Conservation (phyloP, 441 rosid species). For the Geranium incanum region DNA sequence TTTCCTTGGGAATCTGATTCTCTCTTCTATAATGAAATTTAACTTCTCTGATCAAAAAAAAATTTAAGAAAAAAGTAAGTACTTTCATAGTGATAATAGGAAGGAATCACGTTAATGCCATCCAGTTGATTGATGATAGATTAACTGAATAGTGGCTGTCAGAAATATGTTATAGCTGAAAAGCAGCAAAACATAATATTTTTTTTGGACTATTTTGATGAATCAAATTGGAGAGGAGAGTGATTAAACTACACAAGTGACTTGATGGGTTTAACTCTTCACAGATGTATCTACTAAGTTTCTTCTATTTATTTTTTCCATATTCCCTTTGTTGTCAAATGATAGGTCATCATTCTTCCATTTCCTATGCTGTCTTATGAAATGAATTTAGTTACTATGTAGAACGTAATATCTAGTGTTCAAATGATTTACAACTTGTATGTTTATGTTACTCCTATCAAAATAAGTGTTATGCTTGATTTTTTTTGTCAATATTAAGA, state of each 20-base stretch:
- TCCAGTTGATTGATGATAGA: neutral
- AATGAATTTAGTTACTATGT: neutral
- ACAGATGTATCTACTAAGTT: neutral
- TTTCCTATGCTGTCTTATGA: neutral
- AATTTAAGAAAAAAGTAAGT: too few species aligned
- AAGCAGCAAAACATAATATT: neutral
- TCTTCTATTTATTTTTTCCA: too few species aligned
- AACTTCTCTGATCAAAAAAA: too few species aligned
- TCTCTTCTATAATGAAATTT: too few species aligned
- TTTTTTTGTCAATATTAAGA: too few species aligned
- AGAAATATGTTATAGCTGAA: neutral
- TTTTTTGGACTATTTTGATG: neutral
- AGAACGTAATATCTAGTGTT: neutral
- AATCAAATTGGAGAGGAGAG: neutral
- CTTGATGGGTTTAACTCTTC: neutral
- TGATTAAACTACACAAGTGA: neutral
- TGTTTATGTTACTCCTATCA: neutral
- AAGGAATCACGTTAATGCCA: neutral
- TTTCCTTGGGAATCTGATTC: too few species aligned
- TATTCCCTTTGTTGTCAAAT: neutral
- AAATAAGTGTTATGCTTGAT: too few species aligned
- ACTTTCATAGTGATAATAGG: neutral
- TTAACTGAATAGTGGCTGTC: neutral
- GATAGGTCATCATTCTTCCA: neutral
- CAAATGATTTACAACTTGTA: neutral